phyloP scores from a whole-genome alignment of 2,329 filamentous ascomycete species.

The Akanthomyces dipterigenus region DNA sequence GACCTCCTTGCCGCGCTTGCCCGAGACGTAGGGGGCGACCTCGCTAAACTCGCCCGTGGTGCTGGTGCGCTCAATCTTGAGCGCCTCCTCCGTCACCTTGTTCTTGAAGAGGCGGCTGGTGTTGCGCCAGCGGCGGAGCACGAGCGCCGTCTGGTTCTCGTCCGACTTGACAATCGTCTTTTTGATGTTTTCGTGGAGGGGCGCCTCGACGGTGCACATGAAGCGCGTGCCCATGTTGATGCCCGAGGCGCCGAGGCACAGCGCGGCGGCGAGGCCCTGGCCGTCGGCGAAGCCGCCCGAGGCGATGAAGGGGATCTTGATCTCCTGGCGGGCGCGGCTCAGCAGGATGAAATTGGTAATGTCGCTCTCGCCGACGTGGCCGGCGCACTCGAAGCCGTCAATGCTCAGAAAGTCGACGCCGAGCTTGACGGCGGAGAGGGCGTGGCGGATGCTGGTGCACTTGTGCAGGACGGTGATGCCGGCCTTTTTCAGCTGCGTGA shows the following conservation, averaged over 20 bases:
- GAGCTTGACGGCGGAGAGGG: constrained; percentile 82
- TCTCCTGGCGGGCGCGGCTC: constrained; percentile 72
- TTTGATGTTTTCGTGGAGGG: constrained; percentile 91
- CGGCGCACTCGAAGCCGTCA: constrained; percentile 96
- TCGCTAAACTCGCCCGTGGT: constrained; percentile 82
- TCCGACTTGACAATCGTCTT: constrained; percentile 79
- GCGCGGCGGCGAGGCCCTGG: constrained; percentile 81
- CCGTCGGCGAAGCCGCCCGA: constrained; percentile 95
- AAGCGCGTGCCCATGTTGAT: constrained; percentile 99
- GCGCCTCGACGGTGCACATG: constrained; percentile 91
- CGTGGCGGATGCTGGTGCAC: constrained; percentile 93
- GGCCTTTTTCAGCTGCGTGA: constrained; percentile 76
- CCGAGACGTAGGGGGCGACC: constrained; percentile 79
- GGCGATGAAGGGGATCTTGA: constrained; percentile 87
- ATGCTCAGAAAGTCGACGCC: constrained; percentile 96
- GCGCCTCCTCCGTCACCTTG: constrained; percentile 73
- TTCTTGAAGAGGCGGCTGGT: constrained; percentile 85
- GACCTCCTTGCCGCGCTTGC: constrained; percentile 83
- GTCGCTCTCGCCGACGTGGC: constrained; percentile 78
- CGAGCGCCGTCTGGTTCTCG: constrained; percentile 85
- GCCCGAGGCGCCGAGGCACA: constrained; percentile 83
- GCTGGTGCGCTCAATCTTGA: constrained; percentile 78
- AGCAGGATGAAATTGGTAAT: constrained; percentile 89
- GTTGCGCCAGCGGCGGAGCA: constrained; percentile 88
- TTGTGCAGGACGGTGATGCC: constrained; percentile 84